Percentiles rank a stretch among this genome's conserved stretches.
Evolutionary conservation across 106 monocot genomes (phyloP).

Genomic region (Alisma plantagoaquatica): DNA sequence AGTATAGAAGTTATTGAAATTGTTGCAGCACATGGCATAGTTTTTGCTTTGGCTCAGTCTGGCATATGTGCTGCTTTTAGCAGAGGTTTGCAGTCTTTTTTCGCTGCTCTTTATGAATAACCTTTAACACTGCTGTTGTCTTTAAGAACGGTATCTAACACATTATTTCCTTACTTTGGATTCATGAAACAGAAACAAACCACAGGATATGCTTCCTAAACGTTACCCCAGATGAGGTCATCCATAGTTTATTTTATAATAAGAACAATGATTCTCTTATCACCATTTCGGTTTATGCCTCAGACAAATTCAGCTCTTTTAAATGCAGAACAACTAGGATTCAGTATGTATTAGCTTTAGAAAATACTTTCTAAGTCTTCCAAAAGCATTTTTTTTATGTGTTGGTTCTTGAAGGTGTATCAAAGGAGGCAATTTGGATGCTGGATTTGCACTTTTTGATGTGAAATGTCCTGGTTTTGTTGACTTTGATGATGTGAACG

Average conservation of each 20-base stretch:
- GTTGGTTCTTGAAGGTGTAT: conserved; percentile 46
- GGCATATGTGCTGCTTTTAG: conserved; percentile 82
- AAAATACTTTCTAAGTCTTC: neutral
- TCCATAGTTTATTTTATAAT: conserved; percentile 82
- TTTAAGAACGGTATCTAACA: too few relatives aligned
- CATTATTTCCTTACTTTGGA: too few relatives aligned
- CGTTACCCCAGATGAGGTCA: conserved; percentile 80
- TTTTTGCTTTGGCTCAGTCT: conserved; percentile 69
- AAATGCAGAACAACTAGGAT: conserved; percentile 80
- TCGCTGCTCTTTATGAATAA: too few relatives aligned
- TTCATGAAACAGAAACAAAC: conserved; percentile 45
- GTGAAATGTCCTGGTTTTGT: conserved; percentile 93
- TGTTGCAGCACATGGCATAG: conserved; percentile 55
- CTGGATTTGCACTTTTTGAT: conserved; percentile 88
- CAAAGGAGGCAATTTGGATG: conserved; percentile 45
- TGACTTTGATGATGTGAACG: conserved; percentile 94
- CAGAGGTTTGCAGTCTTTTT: conserved; percentile 45
- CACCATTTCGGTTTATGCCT: conserved; percentile 79
- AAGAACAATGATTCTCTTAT: conserved; percentile 84
- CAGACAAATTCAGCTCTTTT: conserved; percentile 79
- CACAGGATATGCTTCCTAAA: conserved; percentile 78
- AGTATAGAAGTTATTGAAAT: conserved; percentile 76
- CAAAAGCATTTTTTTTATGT: neutral
- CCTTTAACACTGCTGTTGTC: too few relatives aligned
- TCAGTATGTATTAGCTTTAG: conserved; percentile 23